Percentiles rank a stretch among this genome's conserved stretches.
Conservation (phyloP, 495 filamentous ascomycete species). For the Daldinia childiae region DNA sequence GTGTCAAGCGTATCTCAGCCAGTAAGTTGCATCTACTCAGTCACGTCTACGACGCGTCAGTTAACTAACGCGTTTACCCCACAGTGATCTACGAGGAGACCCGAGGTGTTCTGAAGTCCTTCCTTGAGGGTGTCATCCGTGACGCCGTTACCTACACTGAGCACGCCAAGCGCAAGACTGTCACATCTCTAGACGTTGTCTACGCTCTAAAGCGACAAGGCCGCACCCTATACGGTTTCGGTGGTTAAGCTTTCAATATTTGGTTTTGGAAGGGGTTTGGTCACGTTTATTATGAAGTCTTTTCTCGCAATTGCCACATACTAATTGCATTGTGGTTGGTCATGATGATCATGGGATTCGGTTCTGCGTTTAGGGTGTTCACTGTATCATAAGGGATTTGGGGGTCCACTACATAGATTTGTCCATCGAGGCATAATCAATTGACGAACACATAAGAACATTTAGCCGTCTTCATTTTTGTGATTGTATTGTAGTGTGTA, state of each 20-base stretch:
- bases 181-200: conserved; percentile 93
- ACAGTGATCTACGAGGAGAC: conserved; percentile 99
- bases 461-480: neutral
- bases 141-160: conserved; percentile 98
- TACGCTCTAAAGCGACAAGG: conserved; percentile 94
- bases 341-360: conserved; percentile 51
- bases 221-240: conserved; percentile 96
- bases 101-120: conserved; percentile 99
- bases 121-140: conserved; percentile 99
- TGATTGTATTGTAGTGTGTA: conserved; percentile 15
- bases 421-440: conserved; percentile 44
- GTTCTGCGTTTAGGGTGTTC: conserved; percentile 52
- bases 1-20: conserved; percentile 99
- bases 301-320: conserved; percentile 39
- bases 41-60: neutral
- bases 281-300: conserved; percentile 50
- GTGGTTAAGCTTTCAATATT: conserved; percentile 72
- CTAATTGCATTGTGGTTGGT: conserved; percentile 42
- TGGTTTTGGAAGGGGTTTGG: conserved; percentile 29
- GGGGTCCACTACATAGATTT: conserved; percentile 39
- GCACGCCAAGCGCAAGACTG: conserved; percentile 97
- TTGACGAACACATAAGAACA: conserved; percentile 39
- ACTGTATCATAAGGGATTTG: conserved; percentile 50
- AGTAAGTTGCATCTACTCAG: conserved; percentile 62
- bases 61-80: conserved; percentile 48